phyloP scores from a whole-genome alignment of 192 early-diverging fungal genomes.

The Ramicandelaber brevisporus region DNA sequence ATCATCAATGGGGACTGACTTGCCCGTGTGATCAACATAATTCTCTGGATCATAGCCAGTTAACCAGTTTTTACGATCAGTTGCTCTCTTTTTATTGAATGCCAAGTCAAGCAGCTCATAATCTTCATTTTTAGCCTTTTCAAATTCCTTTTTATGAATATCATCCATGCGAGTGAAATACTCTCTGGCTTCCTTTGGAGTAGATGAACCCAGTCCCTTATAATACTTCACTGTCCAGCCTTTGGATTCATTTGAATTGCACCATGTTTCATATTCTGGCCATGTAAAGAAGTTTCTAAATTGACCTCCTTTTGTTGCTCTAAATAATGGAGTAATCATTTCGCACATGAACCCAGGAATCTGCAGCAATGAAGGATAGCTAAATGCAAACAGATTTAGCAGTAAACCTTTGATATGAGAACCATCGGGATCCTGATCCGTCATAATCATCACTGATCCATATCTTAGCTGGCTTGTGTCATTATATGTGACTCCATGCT shows the following conservation, averaged over 20 bases:
- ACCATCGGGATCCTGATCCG: conserved; percentile 94
- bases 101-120: conserved; percentile 81
- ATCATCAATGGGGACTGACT: conserved; percentile 52
- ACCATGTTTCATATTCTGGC: conserved; percentile 79
- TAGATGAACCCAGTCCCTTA: conserved; percentile 89
- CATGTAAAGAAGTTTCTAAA: conserved; percentile 82
- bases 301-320: no score
- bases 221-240: conserved; percentile 87
- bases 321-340: conserved; percentile 94
- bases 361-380: conserved; percentile 74
- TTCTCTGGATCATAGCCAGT: conserved; percentile 56
- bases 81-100: conserved; percentile 79
- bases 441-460: conserved; percentile 94
- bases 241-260: conserved; percentile 34
- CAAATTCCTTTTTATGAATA: conserved; percentile 59
- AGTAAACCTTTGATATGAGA: conserved; percentile 94
- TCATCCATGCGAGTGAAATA: conserved; percentile 68
- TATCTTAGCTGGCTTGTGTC: conserved; percentile 56
- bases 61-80: conserved; percentile 92
- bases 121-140: conserved; percentile 23
- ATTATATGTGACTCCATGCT: conserved; percentile 60
- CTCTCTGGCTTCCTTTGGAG: conserved; percentile 54
- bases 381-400: conserved; percentile 86
- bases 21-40: conserved; percentile 59
- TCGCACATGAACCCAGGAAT: conserved; percentile 78